A percentile compares a stretch with the other conserved stretches of the same genome.
These are phyloP conservation scores for Fagopyrum homotropicum DNA, from an alignment of 148 eudicot species.

Conservation along the genomic window DNA sequence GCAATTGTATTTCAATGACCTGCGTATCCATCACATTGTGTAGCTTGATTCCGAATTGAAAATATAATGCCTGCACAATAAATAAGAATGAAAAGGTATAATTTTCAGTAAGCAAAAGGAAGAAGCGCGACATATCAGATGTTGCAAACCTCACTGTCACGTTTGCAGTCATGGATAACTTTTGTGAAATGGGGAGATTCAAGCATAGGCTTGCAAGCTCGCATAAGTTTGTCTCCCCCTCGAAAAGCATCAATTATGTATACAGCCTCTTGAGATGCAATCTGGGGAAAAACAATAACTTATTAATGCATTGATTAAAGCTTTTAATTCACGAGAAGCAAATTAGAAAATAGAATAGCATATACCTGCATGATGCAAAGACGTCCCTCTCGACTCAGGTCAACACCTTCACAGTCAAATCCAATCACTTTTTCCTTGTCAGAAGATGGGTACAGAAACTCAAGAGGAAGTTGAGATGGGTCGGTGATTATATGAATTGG, in stretches of 20 bases:
- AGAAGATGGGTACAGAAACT: slow-evolving; percentile 65
- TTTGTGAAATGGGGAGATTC: slow-evolving; percentile 84
- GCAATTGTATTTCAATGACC: slow-evolving; percentile 26
- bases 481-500: slow-evolving; percentile 78
- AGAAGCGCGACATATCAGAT: slow-evolving; percentile 14
- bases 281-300: slow-evolving; percentile 32
- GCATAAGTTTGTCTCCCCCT: slow-evolving; percentile 67
- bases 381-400: slow-evolving; percentile 79
- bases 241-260: slow-evolving; percentile 83
- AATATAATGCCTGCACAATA: slow-evolving; percentile 64
- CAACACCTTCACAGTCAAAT: slow-evolving; percentile 96
- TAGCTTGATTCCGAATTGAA: slow-evolving; percentile 83
- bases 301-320: background rate
- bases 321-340: background rate
- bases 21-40: slow-evolving; percentile 94
- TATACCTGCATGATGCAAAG: slow-evolving; percentile 93
- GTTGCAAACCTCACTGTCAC: slow-evolving; percentile 81
- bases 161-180: slow-evolving; percentile 98
- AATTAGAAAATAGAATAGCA: background rate
- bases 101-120: background rate
- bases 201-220: slow-evolving; percentile 97
- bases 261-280: slow-evolving; percentile 90
- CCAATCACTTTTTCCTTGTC: slow-evolving; percentile 63
- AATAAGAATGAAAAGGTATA: background rate
- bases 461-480: slow-evolving; percentile 77